Evolutionary conservation across 2,329 filamentous ascomycete genomes (phyloP), one percentile per base, ranked within the genome.

Genomic region (Emergomyces africanus): DNA sequence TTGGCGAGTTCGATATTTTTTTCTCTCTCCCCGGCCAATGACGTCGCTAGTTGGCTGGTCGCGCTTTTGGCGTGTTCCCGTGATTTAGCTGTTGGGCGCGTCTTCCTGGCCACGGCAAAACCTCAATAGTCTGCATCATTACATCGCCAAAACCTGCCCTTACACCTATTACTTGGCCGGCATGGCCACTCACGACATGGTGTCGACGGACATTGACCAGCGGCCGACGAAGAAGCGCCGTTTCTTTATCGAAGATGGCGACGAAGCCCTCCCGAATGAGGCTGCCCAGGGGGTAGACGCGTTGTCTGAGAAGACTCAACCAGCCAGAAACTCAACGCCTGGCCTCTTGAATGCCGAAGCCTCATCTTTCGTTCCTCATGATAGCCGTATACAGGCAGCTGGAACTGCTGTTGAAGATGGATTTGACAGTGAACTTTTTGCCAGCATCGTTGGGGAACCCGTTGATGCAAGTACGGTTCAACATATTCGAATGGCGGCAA

Each of bases 191-290:
- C 37, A 30, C 15, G 57, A 42, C 49, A 76, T 77, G 74, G 69
- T 66, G 60, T 68, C 67, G 48, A 65, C 68, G 64, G 72, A 77
- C 60, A 67, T 78, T 51, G 76, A 82, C 55, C 75, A 81, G 50
- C 73, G 80, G 23, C 83, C 83, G 4, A 70, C 72, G 28, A 86
- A 86, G 71, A 84, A 83, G 71, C 77, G 81, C 61, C 79, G 83
- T 33, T 85, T 85, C 71, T 86, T 86, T 64, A 74, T 78, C 18
- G 81, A 84, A 50, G 77, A 80, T 33, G 65, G 66, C 54, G 63
- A 6, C 41, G 50, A 56, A 48, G 10, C n/a, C 20, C 5, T 14
- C 23, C n/a, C 51, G 41, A 50, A 50, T 5, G 57, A 58, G n/a
- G n/a, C n/a, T 46, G 23, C n/a, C 25, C 15, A 35, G 46, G 41